Evolutionary conservation across 306 rosid species (phyloP).

Genomic region (Rosa multiflora): DNA sequence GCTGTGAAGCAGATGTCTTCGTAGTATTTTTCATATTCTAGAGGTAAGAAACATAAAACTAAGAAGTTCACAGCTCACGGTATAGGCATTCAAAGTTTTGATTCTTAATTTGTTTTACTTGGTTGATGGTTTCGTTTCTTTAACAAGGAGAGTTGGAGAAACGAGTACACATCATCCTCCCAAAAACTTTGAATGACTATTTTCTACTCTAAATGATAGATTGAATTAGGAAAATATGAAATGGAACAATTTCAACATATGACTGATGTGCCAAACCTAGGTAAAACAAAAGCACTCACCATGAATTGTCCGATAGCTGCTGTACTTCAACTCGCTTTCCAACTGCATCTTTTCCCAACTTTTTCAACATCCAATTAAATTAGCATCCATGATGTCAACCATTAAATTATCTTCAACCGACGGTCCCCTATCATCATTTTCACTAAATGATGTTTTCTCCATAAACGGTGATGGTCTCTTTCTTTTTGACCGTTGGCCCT

Average conservation of each 20-base stretch:
- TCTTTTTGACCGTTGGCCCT: conserved; percentile 96
- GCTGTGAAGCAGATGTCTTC: background rate
- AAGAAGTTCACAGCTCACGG: background rate
- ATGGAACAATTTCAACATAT: background rate
- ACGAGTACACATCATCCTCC: background rate
- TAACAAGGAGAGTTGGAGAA: background rate
- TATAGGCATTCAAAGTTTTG: background rate
- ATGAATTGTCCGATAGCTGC: conserved; percentile 75
- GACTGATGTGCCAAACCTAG: conserved; percentile 8
- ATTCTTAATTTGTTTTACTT: background rate
- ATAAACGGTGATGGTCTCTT: conserved; percentile 75
- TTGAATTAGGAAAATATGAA: conserved; percentile 7
- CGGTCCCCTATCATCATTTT: conserved; percentile 43
- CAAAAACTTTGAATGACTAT: background rate
- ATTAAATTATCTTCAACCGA: conserved; percentile 52
- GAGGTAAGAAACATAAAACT: background rate
- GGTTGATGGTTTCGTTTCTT: background rate
- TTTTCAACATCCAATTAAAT: conserved; percentile 93
- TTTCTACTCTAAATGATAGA: background rate
- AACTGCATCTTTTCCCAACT: conserved; percentile 88
- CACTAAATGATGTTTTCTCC: conserved; percentile 56
- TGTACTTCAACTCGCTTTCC: conserved; percentile 99
- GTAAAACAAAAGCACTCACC: conserved; percentile 75
- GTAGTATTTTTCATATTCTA: background rate
- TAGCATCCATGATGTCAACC: conserved; percentile 92